phyloP scores from a whole-genome alignment of 2,329 filamentous ascomycete genomes.

The Eurotiales sp. region DNA sequence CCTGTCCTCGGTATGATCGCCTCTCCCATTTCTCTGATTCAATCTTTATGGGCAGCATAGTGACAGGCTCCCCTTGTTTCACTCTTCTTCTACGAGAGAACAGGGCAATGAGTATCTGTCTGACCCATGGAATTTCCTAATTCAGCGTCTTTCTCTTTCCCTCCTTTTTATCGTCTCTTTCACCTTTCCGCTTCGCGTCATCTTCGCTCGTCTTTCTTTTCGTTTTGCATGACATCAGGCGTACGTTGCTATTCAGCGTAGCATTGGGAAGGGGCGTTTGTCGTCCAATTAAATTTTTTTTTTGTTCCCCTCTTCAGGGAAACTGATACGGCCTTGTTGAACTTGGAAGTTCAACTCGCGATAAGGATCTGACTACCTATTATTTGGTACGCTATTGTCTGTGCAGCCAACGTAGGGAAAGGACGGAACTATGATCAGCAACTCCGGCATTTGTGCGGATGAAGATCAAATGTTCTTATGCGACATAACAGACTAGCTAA shows the following conservation, averaged over 20 bases:
- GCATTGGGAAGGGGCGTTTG: constrained; percentile 21
- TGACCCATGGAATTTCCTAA: background rate
- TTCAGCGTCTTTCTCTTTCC: constrained; percentile 7
- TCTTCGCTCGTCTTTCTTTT: background rate
- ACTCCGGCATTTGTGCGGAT: background rate
- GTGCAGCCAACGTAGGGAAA: constrained; percentile 7
- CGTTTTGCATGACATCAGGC: constrained; percentile 17
- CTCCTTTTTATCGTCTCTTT: constrained; percentile 19
- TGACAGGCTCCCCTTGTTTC: background rate
- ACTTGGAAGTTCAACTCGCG: constrained; percentile 10
- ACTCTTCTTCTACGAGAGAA: background rate
- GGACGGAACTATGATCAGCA: background rate
- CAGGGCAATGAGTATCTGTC: constrained; percentile 2
- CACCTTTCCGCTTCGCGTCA: constrained; percentile 8
- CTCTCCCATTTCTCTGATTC: background rate
- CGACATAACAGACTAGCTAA: constrained; percentile 1
- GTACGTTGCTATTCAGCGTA: constrained; percentile 17
- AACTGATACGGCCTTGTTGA: constrained; percentile 11
- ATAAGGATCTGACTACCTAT: background rate
- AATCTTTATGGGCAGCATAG: background rate
- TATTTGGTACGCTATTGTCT: constrained; percentile 5
- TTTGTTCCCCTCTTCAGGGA: constrained; percentile 14
- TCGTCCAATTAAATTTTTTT: background rate
- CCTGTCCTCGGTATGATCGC: constrained; percentile 16
- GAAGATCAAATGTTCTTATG: background rate